Base-by-base conservation (phyloP, 2,329 filamentous ascomycete species). In the Exophiala oligosperma region DNA sequence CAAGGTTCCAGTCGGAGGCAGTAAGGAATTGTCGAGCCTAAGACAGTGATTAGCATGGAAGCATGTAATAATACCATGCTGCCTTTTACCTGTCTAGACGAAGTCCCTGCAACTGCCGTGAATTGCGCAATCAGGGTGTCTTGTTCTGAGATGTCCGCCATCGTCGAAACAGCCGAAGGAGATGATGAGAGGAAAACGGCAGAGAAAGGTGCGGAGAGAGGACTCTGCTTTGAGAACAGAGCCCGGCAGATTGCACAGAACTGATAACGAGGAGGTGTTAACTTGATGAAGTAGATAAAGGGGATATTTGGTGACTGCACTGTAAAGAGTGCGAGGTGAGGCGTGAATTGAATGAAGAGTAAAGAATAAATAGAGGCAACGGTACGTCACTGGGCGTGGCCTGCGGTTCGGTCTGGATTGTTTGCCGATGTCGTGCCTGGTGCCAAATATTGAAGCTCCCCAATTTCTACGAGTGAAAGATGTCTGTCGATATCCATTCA, bases 21-120 rank as follows among this genome's bases (percentile, higher is more conserved):
- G 79, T 77, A 6, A 93, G 84, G 65, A 89, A 89, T 60, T 87
- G 80, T 56, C 79, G 79, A 48, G 89, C 89, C 88, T 92, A 62
- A 17, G 38, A 52, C 21, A 46, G 2, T 3, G 8, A 55, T 52
- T 29, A 61, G 47, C 44, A 44, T 40, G 54, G 37, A 8, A 41
- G 1, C 24, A 6, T 3, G 17, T 21, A 43, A 12, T 2, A n/a
- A 17, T 3, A n/a, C 23, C 24, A 17, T 2, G n/a, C 28, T 12
- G 14, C 1, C 17, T 23, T 70, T 51, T 74, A 83, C 83, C 68
- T 80, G 75, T 56, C 78, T 71, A 32, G 79, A 69, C 32, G 74
- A 72, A 29, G 77, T 76, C 23, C 80, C 78, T n/a, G 84, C 86
- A 67, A 87, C 76, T 54, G 74, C 75, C 67, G 78, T 78, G 70